phyloP scores from a whole-genome alignment of 768 basidiomycete genomes.

The Podaxis pistillaris region DNA sequence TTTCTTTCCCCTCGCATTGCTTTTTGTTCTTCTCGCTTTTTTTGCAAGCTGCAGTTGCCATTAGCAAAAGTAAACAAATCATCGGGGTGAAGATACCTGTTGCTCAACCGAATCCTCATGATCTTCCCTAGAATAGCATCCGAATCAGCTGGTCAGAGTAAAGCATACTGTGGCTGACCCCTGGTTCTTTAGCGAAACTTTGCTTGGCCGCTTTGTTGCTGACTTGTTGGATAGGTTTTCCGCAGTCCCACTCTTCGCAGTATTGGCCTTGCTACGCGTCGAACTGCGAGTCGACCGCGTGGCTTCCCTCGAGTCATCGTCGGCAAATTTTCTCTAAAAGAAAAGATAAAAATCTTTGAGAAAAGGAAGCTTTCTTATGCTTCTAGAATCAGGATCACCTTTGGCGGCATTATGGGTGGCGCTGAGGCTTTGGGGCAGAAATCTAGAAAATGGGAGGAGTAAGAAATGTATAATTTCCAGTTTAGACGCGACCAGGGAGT shows the following conservation, averaged over 20 bases:
- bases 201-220: conserved; percentile 23
- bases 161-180: conserved; percentile 10
- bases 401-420: conserved; percentile 32
- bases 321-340: conserved; percentile 58
- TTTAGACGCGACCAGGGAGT: conserved; percentile 5
- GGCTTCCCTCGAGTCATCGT: conserved; percentile 33
- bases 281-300: conserved; percentile 48
- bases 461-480: conserved; percentile 5
- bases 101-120: neutral
- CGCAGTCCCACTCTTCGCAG: conserved; percentile 24
- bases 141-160: neutral
- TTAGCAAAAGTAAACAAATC: conserved; percentile 4
- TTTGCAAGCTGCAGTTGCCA: conserved; percentile 33
- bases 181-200: conserved; percentile 10
- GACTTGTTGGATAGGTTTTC: conserved; percentile 20
- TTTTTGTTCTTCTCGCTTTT: conserved; percentile 37
- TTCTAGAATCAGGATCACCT: conserved; percentile 23
- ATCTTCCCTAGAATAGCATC: conserved; percentile 2
- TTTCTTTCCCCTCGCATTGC: conserved; percentile 15
- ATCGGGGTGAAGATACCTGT: conserved; percentile 10
- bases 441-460: conserved; percentile 3
- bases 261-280: conserved; percentile 31
- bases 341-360: neutral
- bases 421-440: neutral
- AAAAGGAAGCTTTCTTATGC: neutral